phyloP scores from a whole-genome alignment of 352 stramenopile species.

The Aphanomyces cochlioides region DNA sequence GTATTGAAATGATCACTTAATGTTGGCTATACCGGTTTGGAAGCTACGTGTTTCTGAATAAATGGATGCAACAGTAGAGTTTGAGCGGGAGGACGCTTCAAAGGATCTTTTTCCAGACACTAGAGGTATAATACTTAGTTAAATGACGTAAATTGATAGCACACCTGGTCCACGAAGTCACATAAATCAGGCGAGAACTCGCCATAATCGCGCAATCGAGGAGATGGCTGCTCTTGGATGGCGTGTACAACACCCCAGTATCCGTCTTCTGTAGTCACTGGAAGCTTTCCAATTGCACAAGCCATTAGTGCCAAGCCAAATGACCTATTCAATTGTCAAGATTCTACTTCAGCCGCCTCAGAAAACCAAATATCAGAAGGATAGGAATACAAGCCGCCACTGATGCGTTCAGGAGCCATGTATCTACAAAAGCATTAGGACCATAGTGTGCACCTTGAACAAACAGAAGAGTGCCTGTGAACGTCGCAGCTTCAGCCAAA shows the following conservation, averaged over 20 bases:
- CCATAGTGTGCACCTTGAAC: conserved; percentile 18
- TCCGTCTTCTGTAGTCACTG: conserved; percentile 72
- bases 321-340: conserved; percentile 32
- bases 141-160: neutral
- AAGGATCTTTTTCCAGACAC: conserved; percentile 76
- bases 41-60: conserved; percentile 36
- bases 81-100: conserved; percentile 48
- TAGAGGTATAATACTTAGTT: conserved; percentile 27
- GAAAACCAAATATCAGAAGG: conserved; percentile 67
- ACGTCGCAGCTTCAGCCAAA: conserved; percentile 83
- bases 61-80: conserved; percentile 66
- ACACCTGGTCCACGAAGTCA: conserved; percentile 60
- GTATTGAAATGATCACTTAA: neutral
- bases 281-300: conserved; percentile 81
- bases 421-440: conserved; percentile 44
- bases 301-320: conserved; percentile 81
- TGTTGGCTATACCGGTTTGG: neutral
- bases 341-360: too few relatives aligned
- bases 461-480: conserved; percentile 88
- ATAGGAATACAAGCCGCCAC: conserved; percentile 86
- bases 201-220: conserved; percentile 57
- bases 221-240: conserved; percentile 72
- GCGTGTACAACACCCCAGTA: conserved; percentile 89
- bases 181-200: conserved; percentile 64
- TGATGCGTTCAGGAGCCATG: conserved; percentile 92